phyloP scores from a whole-genome alignment of 2,329 filamentous ascomycete species.

The Aspergillus novoparasiticus region DNA sequence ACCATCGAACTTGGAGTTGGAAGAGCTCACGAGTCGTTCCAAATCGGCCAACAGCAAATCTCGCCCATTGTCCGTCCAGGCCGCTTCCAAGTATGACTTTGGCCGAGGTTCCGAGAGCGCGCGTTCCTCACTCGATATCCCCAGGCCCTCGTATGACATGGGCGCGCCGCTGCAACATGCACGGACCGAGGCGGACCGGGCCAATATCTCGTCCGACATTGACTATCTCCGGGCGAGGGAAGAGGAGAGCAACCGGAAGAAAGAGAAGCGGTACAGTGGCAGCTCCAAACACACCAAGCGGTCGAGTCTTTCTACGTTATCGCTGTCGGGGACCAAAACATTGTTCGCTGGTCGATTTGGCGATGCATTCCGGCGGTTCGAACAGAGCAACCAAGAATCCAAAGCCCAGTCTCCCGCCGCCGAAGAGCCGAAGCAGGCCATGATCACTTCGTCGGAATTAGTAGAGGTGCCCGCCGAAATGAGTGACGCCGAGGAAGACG shows the following conservation, averaged over 20 bases:
- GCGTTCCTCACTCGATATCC: constrained; percentile 41
- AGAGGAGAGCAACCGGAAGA: constrained; percentile 60
- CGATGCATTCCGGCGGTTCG: constrained; percentile 91
- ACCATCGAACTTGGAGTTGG: constrained; percentile 63
- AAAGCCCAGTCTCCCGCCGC: constrained; percentile 43
- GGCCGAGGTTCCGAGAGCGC: constrained; percentile 73
- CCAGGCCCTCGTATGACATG: constrained; percentile 38
- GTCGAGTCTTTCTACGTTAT: constrained; percentile 69
- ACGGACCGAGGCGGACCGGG: constrained; percentile 42
- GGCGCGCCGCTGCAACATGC: constrained; percentile 37
- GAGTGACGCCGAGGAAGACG: constrained; percentile 65
- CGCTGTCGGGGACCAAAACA: constrained; percentile 74
- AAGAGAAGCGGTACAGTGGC: constrained; percentile 58
- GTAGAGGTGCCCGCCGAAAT: constrained; percentile 70
- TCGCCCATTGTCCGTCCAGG: constrained; percentile 78
- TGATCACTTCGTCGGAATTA: constrained; percentile 75
- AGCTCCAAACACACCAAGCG: constrained; percentile 69
- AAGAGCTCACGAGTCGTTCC: constrained; percentile 60
- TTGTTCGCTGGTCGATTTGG: constrained; percentile 87
- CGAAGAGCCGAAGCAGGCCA: constrained; percentile 53
- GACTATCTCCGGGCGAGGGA: constrained; percentile 81
- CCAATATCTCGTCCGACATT: constrained; percentile 74
- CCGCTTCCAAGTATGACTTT: constrained; percentile 81
- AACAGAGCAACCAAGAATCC: constrained; percentile 54
- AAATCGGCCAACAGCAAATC: constrained; percentile 67